Evolutionary conservation across 148 eudicot genomes (phyloP).

Genomic region (Persicaria tinctoria): DNA sequence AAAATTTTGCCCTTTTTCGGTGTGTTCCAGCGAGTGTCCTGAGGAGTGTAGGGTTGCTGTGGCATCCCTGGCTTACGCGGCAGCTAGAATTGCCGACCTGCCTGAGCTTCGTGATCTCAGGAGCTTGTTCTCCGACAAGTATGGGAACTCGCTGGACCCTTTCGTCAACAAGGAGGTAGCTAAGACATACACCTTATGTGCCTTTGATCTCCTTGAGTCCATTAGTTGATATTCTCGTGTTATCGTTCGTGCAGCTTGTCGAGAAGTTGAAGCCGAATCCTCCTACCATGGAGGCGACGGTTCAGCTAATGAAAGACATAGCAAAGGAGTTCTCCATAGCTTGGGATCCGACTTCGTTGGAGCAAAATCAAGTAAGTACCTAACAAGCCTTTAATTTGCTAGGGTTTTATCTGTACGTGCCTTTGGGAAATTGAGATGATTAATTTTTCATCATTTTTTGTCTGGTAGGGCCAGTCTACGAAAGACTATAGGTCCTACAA

Average conservation of each 20-base stretch:
- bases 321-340: constrained; percentile 42
- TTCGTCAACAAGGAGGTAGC: constrained; percentile 59
- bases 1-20: neutral
- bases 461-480: neutral
- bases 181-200: too few species aligned
- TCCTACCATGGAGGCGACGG: constrained; percentile 59
- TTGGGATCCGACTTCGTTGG: constrained; percentile 53
- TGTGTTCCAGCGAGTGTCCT: constrained; percentile 57
- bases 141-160: constrained; percentile 50
- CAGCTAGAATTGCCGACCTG: constrained; percentile 86
- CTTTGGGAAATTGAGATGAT: neutral
- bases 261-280: constrained; percentile 40
- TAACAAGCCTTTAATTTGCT: neutral
- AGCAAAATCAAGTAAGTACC: constrained; percentile 29
- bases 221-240: neutral
- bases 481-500: neutral
- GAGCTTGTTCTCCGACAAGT: constrained; percentile 47
- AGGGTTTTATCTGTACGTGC: neutral
- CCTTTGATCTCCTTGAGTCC: too few species aligned
- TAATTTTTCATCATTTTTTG: neutral
- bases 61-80: constrained; percentile 65
- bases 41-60: constrained; percentile 84
- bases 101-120: constrained; percentile 82
- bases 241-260: constrained; percentile 31
- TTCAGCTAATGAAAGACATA: constrained; percentile 57